Evolutionary conservation across 2,329 filamentous ascomycete species (phyloP).

Genomic region (Cordyceps fumosorosea): DNA sequence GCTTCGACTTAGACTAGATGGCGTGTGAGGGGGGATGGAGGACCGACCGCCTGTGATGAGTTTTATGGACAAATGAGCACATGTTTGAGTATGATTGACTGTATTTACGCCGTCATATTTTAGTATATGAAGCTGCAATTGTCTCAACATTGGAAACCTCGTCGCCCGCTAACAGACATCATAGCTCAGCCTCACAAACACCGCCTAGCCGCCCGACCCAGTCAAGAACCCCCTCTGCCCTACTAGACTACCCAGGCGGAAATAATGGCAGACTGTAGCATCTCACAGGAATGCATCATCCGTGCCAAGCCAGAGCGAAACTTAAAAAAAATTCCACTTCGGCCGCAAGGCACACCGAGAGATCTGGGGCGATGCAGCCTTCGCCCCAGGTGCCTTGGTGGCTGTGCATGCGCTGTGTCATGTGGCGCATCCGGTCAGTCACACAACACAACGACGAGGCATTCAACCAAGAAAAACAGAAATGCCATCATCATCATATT

Average conservation of each 20-base stretch:
- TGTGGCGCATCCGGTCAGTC: not conserved
- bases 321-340: not conserved
- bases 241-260: not conserved
- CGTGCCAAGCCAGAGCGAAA: not conserved
- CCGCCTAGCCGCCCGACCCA: not conserved
- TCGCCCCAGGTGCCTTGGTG: not conserved
- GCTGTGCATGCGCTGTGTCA: not conserved
- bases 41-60: not conserved
- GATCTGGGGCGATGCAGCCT: not conserved
- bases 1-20: constrained; percentile 1
- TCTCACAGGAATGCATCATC: not conserved
- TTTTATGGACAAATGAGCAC: not conserved
- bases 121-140: not conserved
- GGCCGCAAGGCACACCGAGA: not conserved
- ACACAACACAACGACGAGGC: not conserved
- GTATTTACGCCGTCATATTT: not conserved
- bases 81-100: not conserved
- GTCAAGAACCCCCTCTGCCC: not conserved
- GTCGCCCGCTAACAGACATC: not conserved
- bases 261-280: not conserved
- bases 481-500: not conserved
- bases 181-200: not conserved
- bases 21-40: not conserved
- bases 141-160: not conserved
- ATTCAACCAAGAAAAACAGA: not conserved